These are phyloP conservation scores for Podaxis carcinomalis DNA, from an alignment of 768 basidiomycete species.

Conservation along the genomic window DNA sequence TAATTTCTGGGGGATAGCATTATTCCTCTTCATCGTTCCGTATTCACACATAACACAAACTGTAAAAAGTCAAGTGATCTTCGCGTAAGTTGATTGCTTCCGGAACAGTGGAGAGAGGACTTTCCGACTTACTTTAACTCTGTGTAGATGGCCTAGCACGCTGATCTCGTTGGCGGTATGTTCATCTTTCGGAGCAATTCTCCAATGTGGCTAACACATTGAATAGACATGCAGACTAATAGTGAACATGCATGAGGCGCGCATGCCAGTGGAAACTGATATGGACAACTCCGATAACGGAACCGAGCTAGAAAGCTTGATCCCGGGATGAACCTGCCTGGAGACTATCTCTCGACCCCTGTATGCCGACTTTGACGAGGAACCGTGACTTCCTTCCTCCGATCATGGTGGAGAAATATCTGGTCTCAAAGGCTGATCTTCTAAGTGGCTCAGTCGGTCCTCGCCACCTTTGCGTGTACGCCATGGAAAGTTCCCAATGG, in stretches of 20 bases:
- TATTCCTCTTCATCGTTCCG: neutral
- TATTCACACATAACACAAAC: neutral
- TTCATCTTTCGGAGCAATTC: neutral
- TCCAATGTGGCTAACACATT: neutral
- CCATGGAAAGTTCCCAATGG: no score
- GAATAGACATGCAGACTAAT: constrained; percentile 10
- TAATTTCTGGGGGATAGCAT: neutral
- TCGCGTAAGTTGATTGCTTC: neutral
- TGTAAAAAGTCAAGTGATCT: neutral
- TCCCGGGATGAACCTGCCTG: no score
- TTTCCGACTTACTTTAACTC: neutral
- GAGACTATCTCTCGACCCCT: no score
- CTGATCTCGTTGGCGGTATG: neutral
- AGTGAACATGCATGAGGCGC: constrained; percentile 2
- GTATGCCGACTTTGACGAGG: neutral
- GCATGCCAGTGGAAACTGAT: neutral
- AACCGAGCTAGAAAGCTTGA: no score
- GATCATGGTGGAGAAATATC: neutral
- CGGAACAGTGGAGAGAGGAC: neutral
- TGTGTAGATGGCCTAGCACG: neutral
- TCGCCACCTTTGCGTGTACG: no score
- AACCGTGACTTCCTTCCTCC: neutral
- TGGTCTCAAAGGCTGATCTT: neutral
- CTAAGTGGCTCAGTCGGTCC: no score
- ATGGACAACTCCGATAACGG: neutral